These are phyloP conservation scores for Kregervanrija pseudodelftensis DNA, from an alignment of 805 yeast species.

Conservation along the genomic window DNA sequence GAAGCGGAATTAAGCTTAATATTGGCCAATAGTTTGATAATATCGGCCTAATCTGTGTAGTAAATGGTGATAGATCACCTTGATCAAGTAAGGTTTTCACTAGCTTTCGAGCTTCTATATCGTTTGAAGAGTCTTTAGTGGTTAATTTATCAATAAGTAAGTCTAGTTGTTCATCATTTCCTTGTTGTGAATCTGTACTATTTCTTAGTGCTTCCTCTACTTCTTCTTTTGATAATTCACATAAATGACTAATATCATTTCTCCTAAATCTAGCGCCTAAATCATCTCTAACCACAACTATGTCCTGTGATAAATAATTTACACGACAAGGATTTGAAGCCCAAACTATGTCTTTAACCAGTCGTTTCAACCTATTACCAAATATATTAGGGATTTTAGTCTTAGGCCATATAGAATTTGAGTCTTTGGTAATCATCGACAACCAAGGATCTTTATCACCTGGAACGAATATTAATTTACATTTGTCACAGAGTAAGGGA, in stretches of 20 bases:
- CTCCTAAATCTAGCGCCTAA: conserved; percentile 62
- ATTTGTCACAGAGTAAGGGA: conserved; percentile 42
- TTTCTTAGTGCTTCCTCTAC: conserved; percentile 8
- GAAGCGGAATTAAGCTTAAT: conserved; percentile 71
- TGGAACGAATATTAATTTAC: conserved; percentile 70
- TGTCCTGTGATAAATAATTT: conserved; percentile 77
- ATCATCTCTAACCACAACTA: conserved; percentile 69
- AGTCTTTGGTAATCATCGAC: conserved; percentile 58
- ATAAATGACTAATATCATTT: conserved; percentile 52
- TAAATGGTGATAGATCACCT: conserved; percentile 80
- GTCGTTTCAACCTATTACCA: conserved; percentile 56
- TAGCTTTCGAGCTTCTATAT: conserved; percentile 57
- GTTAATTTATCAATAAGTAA: conserved; percentile 23
- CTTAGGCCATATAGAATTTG: conserved; percentile 63
- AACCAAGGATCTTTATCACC: conserved; percentile 96
- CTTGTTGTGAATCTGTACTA: conserved; percentile 5
- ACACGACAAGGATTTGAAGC: conserved; percentile 76
- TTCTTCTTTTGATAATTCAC: conserved; percentile 16
- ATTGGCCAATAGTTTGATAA: conserved; percentile 64
- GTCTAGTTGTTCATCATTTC: conserved; percentile 16
- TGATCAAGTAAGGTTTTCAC: conserved; percentile 82
- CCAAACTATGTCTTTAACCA: conserved; percentile 44
- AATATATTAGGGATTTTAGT: conserved; percentile 64
- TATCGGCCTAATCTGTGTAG: conserved; percentile 51
- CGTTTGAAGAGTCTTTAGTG: conserved; percentile 33